Conservation (phyloP, 257 asterid species). For the Coffea eugenioides region DNA sequence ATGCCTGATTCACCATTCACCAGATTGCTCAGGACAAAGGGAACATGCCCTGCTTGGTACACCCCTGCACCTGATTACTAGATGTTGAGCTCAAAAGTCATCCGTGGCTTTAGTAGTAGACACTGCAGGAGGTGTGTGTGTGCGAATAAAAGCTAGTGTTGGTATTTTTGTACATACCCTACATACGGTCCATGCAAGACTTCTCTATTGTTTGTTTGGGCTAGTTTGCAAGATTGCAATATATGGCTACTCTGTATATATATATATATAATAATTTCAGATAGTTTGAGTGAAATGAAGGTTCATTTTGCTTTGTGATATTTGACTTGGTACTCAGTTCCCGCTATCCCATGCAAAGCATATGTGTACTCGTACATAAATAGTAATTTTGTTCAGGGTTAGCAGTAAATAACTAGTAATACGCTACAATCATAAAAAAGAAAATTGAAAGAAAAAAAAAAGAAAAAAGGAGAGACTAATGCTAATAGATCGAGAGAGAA, state of each 20-base stretch:
- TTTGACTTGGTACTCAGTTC: too few relatives aligned
- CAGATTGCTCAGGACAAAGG: slow-evolving; percentile 74
- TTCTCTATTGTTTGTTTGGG: neutral
- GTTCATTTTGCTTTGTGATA: neutral
- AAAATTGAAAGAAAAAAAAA: too few relatives aligned
- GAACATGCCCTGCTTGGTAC: slow-evolving; percentile 72
- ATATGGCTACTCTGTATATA: neutral
- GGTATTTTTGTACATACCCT: slow-evolving; percentile 4
- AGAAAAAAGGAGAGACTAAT: too few relatives aligned
- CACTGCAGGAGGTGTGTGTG: neutral
- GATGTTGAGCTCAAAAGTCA: neutral
- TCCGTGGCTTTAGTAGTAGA: neutral
- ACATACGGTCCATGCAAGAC: neutral
- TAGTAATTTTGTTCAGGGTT: too few relatives aligned
- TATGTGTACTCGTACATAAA: too few relatives aligned
- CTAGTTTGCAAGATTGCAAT: neutral
- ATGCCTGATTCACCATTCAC: slow-evolving; percentile 95
- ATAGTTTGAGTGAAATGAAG: neutral
- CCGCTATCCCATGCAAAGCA: too few relatives aligned
- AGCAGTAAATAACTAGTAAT: too few relatives aligned
- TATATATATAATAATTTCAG: neutral
- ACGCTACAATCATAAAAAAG: too few relatives aligned
- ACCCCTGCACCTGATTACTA: slow-evolving; percentile 63
- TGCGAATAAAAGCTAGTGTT: neutral
- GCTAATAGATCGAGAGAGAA: too few relatives aligned